Evolutionary conservation across 2,329 filamentous ascomycete species (phyloP).

Genomic region (Colletotrichum plurivorum): DNA sequence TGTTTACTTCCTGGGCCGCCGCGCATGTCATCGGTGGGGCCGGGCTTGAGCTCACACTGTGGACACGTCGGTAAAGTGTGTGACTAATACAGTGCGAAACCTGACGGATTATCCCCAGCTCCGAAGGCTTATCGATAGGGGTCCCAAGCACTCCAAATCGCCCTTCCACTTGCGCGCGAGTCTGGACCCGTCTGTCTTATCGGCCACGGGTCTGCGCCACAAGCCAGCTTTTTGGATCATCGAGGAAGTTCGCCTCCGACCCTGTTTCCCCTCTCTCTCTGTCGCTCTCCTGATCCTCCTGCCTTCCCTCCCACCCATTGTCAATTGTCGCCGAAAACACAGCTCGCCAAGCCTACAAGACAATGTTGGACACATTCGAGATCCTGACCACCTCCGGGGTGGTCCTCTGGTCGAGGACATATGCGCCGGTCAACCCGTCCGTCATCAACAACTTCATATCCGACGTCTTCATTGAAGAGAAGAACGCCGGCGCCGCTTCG

Average conservation of each 20-base stretch:
- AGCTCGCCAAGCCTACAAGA: constrained; percentile 52
- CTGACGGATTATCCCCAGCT: background rate
- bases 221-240: constrained; percentile 37
- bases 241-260: constrained; percentile 31
- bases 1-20: constrained; percentile 44
- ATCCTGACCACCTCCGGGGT: constrained; percentile 96
- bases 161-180: constrained; percentile 3
- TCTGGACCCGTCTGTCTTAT: constrained; percentile 21
- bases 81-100: background rate
- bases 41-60: constrained; percentile 5
- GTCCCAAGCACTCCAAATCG: background rate
- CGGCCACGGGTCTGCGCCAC: constrained; percentile 36
- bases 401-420: constrained; percentile 94
- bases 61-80: accelerated
- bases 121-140: constrained; percentile 34
- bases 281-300: background rate
- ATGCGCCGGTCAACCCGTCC: constrained; percentile 82
- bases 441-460: constrained; percentile 95
- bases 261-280: constrained; percentile 2
- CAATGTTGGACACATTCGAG: constrained; percentile 96
- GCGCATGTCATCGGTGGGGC: constrained; percentile 31
- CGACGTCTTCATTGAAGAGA: constrained; percentile 98
- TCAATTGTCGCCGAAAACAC: constrained; percentile 5
- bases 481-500: constrained; percentile 73
- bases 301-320: constrained; percentile 2